Evolutionary conservation across 2,329 filamentous ascomycete species (phyloP).

Genomic region (Monosporascus sp.): DNA sequence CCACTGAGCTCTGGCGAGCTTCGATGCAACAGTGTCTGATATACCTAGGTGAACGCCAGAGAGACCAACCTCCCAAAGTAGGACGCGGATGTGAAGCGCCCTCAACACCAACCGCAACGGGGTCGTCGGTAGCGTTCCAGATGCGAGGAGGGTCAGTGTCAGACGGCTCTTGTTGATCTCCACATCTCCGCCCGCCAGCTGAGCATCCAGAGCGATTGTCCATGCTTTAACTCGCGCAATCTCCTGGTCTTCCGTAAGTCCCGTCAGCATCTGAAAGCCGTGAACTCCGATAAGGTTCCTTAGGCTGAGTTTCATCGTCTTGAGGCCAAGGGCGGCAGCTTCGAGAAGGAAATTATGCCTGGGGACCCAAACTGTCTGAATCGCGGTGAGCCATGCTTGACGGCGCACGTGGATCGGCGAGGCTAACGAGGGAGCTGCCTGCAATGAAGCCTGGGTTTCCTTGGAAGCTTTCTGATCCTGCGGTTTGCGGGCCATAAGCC

Average conservation of each 20-base stretch:
- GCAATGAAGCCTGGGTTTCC: conserved; percentile 31
- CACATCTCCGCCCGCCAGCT: conserved; percentile 82
- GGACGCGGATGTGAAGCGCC: conserved; percentile 82
- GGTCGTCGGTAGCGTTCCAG: conserved; percentile 78
- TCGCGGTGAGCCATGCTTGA: conserved; percentile 87
- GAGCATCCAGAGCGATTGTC: conserved; percentile 88
- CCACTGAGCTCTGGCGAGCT: conserved; percentile 74
- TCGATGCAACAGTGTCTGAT: conserved; percentile 65
- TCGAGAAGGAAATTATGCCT: conserved; percentile 82
- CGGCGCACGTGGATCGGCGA: conserved; percentile 80
- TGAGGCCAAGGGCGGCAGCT: conserved; percentile 71
- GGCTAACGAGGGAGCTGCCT: conserved; percentile 63
- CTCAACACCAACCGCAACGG: conserved; percentile 84
- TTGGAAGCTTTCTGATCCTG: conserved; percentile 41
- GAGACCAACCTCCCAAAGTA: conserved; percentile 73
- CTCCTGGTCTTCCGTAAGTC: conserved; percentile 79
- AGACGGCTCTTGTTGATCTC: conserved; percentile 86
- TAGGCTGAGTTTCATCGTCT: conserved; percentile 75
- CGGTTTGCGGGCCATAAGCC: conserved; percentile 48
- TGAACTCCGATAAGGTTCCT: conserved; percentile 72
- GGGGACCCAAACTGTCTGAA: conserved; percentile 89
- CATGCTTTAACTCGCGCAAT: conserved; percentile 83
- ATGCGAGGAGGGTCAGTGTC: conserved; percentile 80
- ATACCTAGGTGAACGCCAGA: conserved; percentile 58
- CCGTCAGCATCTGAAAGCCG: conserved; percentile 72